These are phyloP conservation scores for Monosporascus cannonballus DNA, from an alignment of 2,329 filamentous ascomycete species.

Conservation along the genomic window DNA sequence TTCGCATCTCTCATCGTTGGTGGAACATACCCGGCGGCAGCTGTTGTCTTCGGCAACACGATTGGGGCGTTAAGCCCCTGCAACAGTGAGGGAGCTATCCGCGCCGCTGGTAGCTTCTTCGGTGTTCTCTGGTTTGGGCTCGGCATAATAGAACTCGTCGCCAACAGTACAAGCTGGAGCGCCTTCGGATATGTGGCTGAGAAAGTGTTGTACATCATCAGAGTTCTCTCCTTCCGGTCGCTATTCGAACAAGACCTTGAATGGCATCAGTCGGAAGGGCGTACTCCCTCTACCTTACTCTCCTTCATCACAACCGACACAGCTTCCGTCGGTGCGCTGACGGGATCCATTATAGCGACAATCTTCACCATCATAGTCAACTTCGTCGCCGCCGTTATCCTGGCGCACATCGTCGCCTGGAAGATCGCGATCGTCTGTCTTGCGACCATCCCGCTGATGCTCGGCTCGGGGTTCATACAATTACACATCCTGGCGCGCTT, in stretches of 20 bases:
- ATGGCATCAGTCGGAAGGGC: conserved; percentile 63
- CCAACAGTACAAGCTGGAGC: conserved; percentile 52
- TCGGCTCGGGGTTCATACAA: conserved; percentile 65
- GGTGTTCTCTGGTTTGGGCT: conserved; percentile 43
- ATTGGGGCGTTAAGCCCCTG: conserved; percentile 45
- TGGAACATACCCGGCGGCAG: conserved; percentile 45
- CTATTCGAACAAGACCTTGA: conserved; percentile 61
- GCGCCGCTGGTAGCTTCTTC: conserved; percentile 28
- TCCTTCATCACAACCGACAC: conserved; percentile 66
- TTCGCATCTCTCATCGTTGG: conserved; percentile 48
- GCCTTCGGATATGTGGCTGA: conserved; percentile 53
- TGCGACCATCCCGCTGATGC: conserved; percentile 60
- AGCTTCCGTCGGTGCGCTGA: conserved; percentile 60
- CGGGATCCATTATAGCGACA: conserved; percentile 64
- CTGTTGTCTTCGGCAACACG: conserved; percentile 49
- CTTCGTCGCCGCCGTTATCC: conserved; percentile 59
- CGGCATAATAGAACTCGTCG: conserved; percentile 50
- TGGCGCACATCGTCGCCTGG: conserved; percentile 69
- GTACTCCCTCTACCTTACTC: conserved; percentile 56
- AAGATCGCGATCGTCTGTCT: conserved; percentile 69
- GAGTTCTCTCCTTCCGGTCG: conserved; percentile 58
- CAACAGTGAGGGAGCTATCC: conserved; percentile 31
- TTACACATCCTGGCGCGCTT: conserved; percentile 56
- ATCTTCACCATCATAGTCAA: conserved; percentile 63
- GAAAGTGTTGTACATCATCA: conserved; percentile 56